These are phyloP conservation scores for Verbena officinalis DNA, from an alignment of 257 asterid species.

Conservation along the genomic window DNA sequence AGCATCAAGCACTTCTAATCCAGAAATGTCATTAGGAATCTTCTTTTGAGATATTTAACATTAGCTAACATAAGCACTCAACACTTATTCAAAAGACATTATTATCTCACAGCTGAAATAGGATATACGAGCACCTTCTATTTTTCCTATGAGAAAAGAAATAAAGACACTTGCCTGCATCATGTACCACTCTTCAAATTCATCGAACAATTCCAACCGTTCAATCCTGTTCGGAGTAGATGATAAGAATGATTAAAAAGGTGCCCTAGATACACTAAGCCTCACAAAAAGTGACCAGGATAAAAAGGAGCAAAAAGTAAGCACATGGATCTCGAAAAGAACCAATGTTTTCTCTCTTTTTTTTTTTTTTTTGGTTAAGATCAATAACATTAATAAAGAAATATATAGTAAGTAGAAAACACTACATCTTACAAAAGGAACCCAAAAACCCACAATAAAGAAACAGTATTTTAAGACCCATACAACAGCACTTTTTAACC, in stretches of 20 bases:
- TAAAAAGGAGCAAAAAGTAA: slow-evolving; percentile 30
- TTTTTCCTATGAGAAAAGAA: too few species aligned
- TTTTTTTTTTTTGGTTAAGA: too few species aligned
- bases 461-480: slow-evolving; percentile 22
- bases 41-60: slow-evolving; percentile 5
- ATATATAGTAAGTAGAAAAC: too few species aligned
- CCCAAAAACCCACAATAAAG: too few species aligned
- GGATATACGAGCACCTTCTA: slow-evolving; percentile 15
- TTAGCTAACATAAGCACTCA: slow-evolving; percentile 9
- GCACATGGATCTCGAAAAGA: slow-evolving; percentile 28
- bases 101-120: slow-evolving; percentile 17
- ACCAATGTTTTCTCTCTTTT: too few species aligned
- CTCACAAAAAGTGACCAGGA: slow-evolving; percentile 24
- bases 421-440: too few species aligned
- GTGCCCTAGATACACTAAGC: slow-evolving; percentile 17
- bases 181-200: slow-evolving; percentile 79
- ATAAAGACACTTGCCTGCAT: slow-evolving; percentile 84
- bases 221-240: slow-evolving; percentile 72
- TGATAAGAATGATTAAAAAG: slow-evolving; percentile 34
- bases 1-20: slow-evolving; percentile 16
- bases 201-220: slow-evolving; percentile 75
- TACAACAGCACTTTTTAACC: slow-evolving; percentile 28
- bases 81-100: slow-evolving; percentile 11
- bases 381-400: too few species aligned
- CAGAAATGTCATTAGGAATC: slow-evolving; percentile 1